Base-by-base conservation (phyloP, 2,329 filamentous ascomycete genomes). In the Rhytidhysteron rufulum region DNA sequence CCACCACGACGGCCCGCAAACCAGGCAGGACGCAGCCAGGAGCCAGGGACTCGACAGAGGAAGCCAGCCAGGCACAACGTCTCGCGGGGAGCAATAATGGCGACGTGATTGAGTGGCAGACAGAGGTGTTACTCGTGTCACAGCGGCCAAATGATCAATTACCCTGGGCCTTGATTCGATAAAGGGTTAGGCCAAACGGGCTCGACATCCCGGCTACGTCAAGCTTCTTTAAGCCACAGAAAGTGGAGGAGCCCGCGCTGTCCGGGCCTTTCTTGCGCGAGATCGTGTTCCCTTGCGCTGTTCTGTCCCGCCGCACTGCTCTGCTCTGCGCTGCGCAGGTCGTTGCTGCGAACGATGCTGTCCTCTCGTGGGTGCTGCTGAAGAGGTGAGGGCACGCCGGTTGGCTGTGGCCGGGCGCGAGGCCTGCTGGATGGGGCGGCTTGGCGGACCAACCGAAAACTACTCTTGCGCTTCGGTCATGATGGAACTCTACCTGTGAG, bases 51-150 rank as follows among this genome's bases (percentile, higher is more conserved):
- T 13, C 19, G 4, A 5, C 7, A 24, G 17, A 36, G 16, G 4
- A 8, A 30, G 27, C 27, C 13, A 16, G 31, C 31, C 50, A 54
- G 42, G 17, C 49, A 50, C 50, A 42, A 49, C 49, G 37, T 45
- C 48, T 51, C 51, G 51, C 45, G 46, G 48, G 49, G 46, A 42
- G 40, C 29, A 33, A 39, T 41, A 37, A n/a, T 38, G 37, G 49
- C 56, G 54, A 59, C 61, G 58, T 53, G 35, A 29, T 18, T 30
- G 61, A 62, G 61, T 62, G 61, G 37, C 59, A 61, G 60, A 62
- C 56, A 53, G 46, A 53, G 49, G 48, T 60, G 60, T 32, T 33
- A 32, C 37, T 39, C 37, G 37, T 39, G 31, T 52, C 51, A 63
- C 58, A 46, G 49, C 57, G 51, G 55, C 49, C 50, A 60, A 55